phyloP scores from a whole-genome alignment of 495 filamentous ascomycete species.

The Neohortaea acidophila region DNA sequence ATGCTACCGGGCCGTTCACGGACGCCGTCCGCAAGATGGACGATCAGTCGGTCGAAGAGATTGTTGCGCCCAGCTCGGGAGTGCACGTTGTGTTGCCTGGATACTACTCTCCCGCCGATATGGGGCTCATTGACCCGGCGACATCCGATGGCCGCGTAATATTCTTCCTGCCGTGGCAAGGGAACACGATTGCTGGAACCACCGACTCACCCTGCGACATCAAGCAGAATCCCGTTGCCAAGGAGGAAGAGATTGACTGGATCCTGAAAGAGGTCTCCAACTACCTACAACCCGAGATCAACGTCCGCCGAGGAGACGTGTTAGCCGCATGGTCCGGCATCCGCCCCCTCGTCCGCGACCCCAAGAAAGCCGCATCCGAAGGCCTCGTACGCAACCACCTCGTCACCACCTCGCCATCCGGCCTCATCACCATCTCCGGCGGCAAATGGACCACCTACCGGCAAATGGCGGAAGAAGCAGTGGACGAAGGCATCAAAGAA shows the following conservation, averaged over 20 bases:
- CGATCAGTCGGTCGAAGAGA: conserved; percentile 55
- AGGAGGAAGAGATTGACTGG: conserved; percentile 92
- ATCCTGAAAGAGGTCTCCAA: conserved; percentile 81
- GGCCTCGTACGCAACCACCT: conserved; percentile 93
- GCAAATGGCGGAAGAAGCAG: conserved; percentile 95
- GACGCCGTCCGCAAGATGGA: conserved; percentile 90
- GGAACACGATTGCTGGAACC: conserved; percentile 95
- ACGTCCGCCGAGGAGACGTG: conserved; percentile 83
- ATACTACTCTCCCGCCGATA: conserved; percentile 86
- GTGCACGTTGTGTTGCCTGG: conserved; percentile 92
- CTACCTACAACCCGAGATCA: conserved; percentile 87
- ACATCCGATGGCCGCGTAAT: conserved; percentile 95
- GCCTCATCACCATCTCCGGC: conserved; percentile 85
- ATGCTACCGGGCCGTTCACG: conserved; percentile 92
- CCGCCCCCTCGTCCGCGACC: conserved; percentile 83
- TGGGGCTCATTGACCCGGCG: conserved; percentile 89
- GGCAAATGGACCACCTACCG: conserved; percentile 99
- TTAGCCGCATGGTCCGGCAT: conserved; percentile 94
- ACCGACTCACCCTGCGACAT: conserved; percentile 81
- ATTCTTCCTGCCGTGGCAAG: conserved; percentile 99
- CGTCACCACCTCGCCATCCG: conserved; percentile 70
- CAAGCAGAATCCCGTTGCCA: conserved; percentile 66
- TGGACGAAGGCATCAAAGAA: conserved; percentile 69
- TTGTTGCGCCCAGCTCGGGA: conserved; percentile 85
- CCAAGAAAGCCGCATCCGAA: conserved; percentile 83